A percentile compares a stretch with the other conserved stretches of the same genome.
Evolutionary conservation across 2,329 filamentous ascomycete genomes (phyloP).

Genomic region (Fusarium staphyleae): DNA sequence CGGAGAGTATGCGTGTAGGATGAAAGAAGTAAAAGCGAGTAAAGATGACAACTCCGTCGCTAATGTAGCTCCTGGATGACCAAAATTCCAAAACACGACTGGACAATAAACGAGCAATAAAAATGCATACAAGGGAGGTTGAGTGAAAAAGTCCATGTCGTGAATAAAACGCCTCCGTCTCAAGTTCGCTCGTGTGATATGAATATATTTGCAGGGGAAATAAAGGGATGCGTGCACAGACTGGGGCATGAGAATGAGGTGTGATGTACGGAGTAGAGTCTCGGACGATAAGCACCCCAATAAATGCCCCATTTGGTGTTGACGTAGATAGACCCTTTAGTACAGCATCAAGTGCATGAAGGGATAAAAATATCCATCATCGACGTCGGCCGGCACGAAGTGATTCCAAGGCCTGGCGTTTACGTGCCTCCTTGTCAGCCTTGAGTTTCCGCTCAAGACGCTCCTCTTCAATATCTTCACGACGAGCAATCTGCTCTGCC

Average conservation of each 20-base stretch:
- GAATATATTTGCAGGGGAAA: conserved; percentile 5
- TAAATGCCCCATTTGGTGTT: no score
- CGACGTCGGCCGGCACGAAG: conserved; percentile 44
- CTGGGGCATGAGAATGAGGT: not conserved
- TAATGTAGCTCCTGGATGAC: conserved; percentile 43
- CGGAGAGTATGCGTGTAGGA: not conserved
- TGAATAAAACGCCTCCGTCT: conserved; percentile 29
- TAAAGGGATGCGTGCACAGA: not conserved
- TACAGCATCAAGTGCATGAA: not conserved
- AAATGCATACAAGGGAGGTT: not conserved
- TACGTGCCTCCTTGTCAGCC: conserved; percentile 66
- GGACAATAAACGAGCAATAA: conserved; percentile 17
- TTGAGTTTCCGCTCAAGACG: conserved; percentile 67
- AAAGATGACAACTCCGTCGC: conserved; percentile 49
- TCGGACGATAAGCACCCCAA: no score
- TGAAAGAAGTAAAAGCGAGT: not conserved
- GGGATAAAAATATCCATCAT: conserved; percentile 18
- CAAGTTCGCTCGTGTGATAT: conserved; percentile 23
- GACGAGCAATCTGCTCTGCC: conserved; percentile 67
- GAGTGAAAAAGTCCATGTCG: conserved; percentile 15
- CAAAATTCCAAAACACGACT: conserved; percentile 1
- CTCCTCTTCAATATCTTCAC: conserved; percentile 72
- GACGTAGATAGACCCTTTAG: no score
- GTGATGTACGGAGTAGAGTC: not conserved
- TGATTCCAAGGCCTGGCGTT: conserved; percentile 51